A percentile compares a stretch with the other conserved stretches of the same genome.
Conservation (phyloP, 805 yeast species). For the Yarrowia sp. region DNA sequence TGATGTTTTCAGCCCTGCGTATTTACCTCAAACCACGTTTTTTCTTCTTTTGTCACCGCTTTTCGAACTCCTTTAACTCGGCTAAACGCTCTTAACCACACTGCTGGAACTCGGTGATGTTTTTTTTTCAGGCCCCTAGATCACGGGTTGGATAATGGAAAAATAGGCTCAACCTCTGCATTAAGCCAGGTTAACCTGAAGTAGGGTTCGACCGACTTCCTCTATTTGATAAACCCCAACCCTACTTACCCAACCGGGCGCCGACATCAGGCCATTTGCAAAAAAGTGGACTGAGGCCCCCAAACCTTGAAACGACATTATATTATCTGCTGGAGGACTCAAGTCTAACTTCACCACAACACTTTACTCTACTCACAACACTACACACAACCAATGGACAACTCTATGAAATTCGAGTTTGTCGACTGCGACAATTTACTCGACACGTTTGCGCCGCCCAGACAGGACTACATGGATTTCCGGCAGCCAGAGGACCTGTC, state of each 20-base stretch:
- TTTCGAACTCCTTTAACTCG: neutral
- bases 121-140: conserved; percentile 6
- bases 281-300: conserved; percentile 37
- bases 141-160: conserved; percentile 16
- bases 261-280: conserved; percentile 32
- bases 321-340: conserved; percentile 18
- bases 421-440: conserved; percentile 39
- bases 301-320: conserved; percentile 26
- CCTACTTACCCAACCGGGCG: conserved; percentile 1
- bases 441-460: conserved; percentile 35
- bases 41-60: neutral
- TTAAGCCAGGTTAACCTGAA: neutral
- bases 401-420: conserved; percentile 37
- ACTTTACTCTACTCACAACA: neutral
- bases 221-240: neutral
- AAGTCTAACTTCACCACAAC: conserved; percentile 6
- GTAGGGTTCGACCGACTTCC: neutral
- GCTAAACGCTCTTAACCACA: neutral
- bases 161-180: conserved; percentile 5
- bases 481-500: conserved; percentile 30
- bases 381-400: conserved; percentile 22
- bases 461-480: conserved; percentile 32
- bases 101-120: neutral
- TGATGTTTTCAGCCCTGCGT: conserved; percentile 4
- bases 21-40: conserved; percentile 3